Percentiles rank a stretch among this genome's conserved stretches.
These are phyloP conservation scores for Cryptosporidium muris DNA, from an alignment of 169 alveolate species.

Conservation along the genomic window DNA sequence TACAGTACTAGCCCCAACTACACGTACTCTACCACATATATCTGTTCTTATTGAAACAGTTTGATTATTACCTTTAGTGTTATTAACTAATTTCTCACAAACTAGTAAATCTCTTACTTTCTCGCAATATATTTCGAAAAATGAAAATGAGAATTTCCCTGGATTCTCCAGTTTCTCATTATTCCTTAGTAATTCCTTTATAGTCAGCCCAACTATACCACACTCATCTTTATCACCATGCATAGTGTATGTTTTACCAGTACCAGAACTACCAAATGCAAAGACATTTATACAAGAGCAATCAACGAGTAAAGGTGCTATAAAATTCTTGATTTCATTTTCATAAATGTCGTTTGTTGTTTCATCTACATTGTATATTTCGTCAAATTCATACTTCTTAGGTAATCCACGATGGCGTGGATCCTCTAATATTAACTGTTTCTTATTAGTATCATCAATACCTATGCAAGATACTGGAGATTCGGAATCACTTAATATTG, in stretches of 20 bases:
- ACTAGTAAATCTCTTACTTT: constrained; percentile 66
- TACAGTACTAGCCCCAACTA: constrained; percentile 19
- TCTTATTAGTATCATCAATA: neutral
- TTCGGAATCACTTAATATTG: constrained; percentile 14
- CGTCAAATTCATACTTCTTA: constrained; percentile 65
- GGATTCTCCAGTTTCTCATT: constrained; percentile 15
- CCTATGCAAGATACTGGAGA: constrained; percentile 20
- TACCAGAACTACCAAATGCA: constrained; percentile 75
- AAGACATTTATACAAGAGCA: constrained; percentile 68
- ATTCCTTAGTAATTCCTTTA: constrained; percentile 33
- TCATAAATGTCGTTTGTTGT: constrained; percentile 37
- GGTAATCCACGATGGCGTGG: constrained; percentile 74
- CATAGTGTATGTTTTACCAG: constrained; percentile 75
- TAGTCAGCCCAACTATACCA: constrained; percentile 53
- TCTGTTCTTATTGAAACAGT: constrained; percentile 62
- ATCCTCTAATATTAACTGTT: constrained; percentile 66
- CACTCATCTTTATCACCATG: constrained; percentile 44
- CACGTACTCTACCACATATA: constrained; percentile 61
- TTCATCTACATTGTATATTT: constrained; percentile 24
- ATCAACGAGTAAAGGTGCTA: constrained; percentile 35
- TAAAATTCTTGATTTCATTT: constrained; percentile 19
- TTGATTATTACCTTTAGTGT: neutral
- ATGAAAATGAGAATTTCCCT: constrained; percentile 71
- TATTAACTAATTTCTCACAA: neutral
- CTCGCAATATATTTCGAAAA: constrained; percentile 72